These are phyloP conservation scores for Marasmius tenuissimus DNA, from an alignment of 1,284 basidiomycete genomes.

Conservation along the genomic window DNA sequence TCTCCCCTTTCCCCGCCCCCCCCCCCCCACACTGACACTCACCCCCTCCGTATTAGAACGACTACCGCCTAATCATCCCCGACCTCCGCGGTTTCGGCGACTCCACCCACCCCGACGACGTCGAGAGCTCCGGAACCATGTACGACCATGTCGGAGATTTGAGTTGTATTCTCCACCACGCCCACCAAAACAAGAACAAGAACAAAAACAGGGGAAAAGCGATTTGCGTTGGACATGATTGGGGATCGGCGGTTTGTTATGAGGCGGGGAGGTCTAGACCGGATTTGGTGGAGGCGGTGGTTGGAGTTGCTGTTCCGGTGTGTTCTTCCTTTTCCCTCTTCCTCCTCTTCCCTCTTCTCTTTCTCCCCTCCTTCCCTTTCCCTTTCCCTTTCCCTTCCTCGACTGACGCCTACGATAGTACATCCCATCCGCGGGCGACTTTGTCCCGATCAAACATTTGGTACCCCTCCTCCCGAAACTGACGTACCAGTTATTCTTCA, in stretches of 20 bases:
- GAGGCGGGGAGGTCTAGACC: conserved; percentile 65
- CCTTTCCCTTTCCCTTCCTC: no score
- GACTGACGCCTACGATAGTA: no score
- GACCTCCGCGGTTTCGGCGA: conserved; percentile 68
- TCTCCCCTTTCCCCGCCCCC: no score
- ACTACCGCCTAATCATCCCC: conserved; percentile 59
- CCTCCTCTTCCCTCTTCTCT: conserved; percentile 5
- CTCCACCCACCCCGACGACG: conserved; percentile 63
- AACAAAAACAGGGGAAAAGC: no score
- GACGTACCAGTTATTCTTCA: conserved; percentile 64
- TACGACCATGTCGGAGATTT: conserved; percentile 61
- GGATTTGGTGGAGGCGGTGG: conserved; percentile 58
- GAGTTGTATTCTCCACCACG: conserved; percentile 55
- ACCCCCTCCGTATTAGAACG: conserved; percentile 34
- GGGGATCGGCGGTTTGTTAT: conserved; percentile 67
- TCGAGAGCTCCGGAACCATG: conserved; percentile 56
- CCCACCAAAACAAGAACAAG: conserved; percentile 42
- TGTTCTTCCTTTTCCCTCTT: conserved; percentile 16
- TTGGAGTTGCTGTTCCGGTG: conserved; percentile 62
- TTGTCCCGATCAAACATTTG: conserved; percentile 45
- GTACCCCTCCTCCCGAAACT: conserved; percentile 46
- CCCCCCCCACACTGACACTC: no score
- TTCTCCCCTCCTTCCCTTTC: no score
- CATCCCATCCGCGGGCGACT: conserved; percentile 45
- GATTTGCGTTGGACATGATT: conserved; percentile 71